phyloP scores from a whole-genome alignment of 768 basidiomycete species.

The Trametes cubensis region DNA sequence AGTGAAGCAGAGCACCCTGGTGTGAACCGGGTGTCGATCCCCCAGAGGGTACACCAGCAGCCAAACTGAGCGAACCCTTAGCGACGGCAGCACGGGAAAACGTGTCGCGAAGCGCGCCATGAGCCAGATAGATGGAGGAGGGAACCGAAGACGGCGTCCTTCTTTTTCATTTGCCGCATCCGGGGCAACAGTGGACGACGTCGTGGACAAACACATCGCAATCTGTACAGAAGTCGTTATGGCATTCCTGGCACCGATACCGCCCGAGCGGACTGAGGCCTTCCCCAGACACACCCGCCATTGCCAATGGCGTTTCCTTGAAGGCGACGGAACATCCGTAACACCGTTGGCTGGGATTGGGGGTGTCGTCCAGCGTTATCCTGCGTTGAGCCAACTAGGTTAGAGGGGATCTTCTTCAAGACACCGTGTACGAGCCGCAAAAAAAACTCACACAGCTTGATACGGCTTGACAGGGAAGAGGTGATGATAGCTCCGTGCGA shows the following conservation, averaged over 20 bases:
- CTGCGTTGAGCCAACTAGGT: constrained; percentile 34
- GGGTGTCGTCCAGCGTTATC: constrained; percentile 42
- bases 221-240: constrained; percentile 87
- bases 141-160: too few relatives aligned
- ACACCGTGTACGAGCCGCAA: constrained; percentile 10
- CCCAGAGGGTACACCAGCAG: neutral
- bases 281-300: constrained; percentile 46
- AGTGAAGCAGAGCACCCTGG: neutral
- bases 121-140: too few relatives aligned
- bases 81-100: too few relatives aligned
- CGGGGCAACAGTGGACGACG: constrained; percentile 93
- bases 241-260: constrained; percentile 88
- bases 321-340: constrained; percentile 82
- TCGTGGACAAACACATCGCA: constrained; percentile 98
- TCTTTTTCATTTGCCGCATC: constrained; percentile 54
- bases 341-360: constrained; percentile 50
- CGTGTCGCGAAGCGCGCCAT: too few relatives aligned
- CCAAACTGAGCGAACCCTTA: too few relatives aligned
- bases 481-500: constrained; percentile 94
- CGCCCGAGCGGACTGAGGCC: constrained; percentile 85
- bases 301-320: constrained; percentile 41
- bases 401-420: constrained; percentile 2
- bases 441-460: constrained; percentile 68
- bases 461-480: constrained; percentile 93
- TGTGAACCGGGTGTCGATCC: neutral